Conservation (phyloP, 768 basidiomycete species). For the Mycena galericulata region DNA sequence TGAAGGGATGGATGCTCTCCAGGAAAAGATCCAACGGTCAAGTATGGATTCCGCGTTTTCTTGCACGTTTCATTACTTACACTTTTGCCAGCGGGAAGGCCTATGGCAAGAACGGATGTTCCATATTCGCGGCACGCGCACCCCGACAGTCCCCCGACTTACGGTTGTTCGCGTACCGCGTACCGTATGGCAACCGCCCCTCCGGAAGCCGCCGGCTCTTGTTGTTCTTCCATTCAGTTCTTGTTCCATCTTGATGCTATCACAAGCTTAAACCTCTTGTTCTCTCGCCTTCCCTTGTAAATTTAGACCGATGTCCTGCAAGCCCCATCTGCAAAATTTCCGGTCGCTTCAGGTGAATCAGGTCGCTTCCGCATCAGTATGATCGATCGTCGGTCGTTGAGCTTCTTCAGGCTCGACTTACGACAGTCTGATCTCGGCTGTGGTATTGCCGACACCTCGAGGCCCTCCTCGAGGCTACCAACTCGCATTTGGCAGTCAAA, state of each 20-base stretch:
- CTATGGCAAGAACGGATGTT: neutral
- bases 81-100: neutral
- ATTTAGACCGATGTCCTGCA: conserved; percentile 2
- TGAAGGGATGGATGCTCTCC: neutral
- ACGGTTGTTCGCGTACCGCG: conserved; percentile 14
- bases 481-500: conserved; percentile 20
- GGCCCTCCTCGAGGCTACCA: conserved; percentile 27
- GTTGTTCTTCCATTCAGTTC: neutral
- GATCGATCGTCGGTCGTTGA: conserved; percentile 19
- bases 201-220: conserved; percentile 5
- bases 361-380: conserved; percentile 5
- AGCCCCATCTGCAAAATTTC: conserved; percentile 3
- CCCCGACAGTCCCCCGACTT: neutral
- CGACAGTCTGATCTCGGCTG: conserved; percentile 14
- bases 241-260: conserved; percentile 13
- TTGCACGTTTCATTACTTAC: neutral
- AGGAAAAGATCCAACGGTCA: neutral
- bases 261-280: conserved; percentile 13
- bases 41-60: neutral
- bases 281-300: conserved; percentile 23
- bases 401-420: neutral
- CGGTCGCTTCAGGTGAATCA: too few species aligned
- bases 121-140: neutral
- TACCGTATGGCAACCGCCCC: conserved; percentile 6
- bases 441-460: conserved; percentile 18